A percentile compares a stretch with the other conserved stretches of the same genome.
Evolutionary conservation across 164 flowering plant genomes (phyloP).

Genomic region (Echeveria elegans): DNA sequence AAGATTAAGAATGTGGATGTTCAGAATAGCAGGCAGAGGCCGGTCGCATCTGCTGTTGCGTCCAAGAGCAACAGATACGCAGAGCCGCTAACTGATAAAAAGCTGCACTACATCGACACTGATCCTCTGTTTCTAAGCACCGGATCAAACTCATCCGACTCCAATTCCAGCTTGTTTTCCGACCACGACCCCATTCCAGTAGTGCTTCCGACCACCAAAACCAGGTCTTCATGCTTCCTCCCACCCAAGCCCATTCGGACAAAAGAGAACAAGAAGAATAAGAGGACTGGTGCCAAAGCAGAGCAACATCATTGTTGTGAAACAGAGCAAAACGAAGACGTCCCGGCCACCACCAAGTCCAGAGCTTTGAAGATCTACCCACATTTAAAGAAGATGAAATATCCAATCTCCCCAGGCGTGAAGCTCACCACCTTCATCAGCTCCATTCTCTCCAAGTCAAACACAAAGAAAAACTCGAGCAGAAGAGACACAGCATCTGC

Average conservation of each 20-base stretch:
- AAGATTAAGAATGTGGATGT: no score
- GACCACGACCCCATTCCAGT: not conserved
- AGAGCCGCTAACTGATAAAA: no score
- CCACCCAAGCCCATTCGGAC: constrained; percentile 9
- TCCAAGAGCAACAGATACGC: no score
- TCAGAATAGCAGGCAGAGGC: no score
- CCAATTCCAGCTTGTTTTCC: not conserved
- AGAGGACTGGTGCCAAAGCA: not conserved
- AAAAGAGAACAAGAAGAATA: not conserved
- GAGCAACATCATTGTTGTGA: no score
- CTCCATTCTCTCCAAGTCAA: constrained; percentile 31
- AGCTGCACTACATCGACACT: not conserved
- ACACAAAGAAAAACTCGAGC: constrained; percentile 26
- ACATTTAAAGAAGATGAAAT: constrained; percentile 44
- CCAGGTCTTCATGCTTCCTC: not conserved
- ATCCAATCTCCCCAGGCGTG: constrained; percentile 51
- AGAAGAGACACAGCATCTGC: constrained; percentile 18
- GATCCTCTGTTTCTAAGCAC: constrained; percentile 6
- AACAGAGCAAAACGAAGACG: not conserved
- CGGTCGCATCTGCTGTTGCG: no score
- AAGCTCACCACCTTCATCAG: constrained; percentile 39
- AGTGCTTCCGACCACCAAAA: not conserved
- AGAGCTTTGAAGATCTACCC: constrained; percentile 41
- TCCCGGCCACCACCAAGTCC: constrained; percentile 26
- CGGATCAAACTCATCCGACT: not conserved